phyloP scores from a whole-genome alignment of 176 grass and related monocot genomes.

The Aegilops speltoides region DNA sequence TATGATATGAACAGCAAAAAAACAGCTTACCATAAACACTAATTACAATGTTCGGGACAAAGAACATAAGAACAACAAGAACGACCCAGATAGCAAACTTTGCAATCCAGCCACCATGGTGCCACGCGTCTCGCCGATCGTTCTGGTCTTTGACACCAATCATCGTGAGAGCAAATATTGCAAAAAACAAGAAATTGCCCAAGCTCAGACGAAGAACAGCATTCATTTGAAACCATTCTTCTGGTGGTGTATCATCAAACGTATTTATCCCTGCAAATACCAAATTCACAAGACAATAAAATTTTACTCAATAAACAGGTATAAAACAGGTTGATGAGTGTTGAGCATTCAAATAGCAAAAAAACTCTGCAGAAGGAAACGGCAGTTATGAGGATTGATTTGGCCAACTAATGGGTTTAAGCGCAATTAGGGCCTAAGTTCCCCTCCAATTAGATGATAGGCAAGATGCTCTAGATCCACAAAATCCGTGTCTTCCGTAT shows the following conservation, averaged over 20 bases:
- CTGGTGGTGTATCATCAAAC: conserved; percentile 41
- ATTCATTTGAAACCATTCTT: conserved; percentile 96
- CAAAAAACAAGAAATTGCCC: conserved; percentile 94
- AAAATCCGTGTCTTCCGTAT: neutral
- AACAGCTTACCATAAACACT: conserved; percentile 74
- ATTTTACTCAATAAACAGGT: neutral
- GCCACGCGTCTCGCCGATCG: conserved; percentile 82
- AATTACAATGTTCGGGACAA: conserved; percentile 76
- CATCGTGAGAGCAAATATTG: conserved; percentile 79
- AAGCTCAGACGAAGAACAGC: conserved; percentile 90
- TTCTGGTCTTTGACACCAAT: conserved; percentile 94
- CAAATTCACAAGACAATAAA: neutral
- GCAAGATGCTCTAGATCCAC: neutral
- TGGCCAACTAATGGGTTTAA: neutral
- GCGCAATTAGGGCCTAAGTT: neutral
- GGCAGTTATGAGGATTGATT: neutral
- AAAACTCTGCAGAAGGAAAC: neutral
- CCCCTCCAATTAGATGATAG: neutral
- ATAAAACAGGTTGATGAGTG: neutral
- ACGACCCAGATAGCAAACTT: conserved; percentile 86
- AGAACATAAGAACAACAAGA: conserved; percentile 90
- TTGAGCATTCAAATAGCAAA: neutral
- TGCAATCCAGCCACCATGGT: conserved; percentile 89
- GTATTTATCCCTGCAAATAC: conserved; percentile 50
- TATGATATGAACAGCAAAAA: conserved; percentile 19